Percentiles rank a stretch among this genome's conserved stretches.
Conservation (phyloP, 2,329 filamentous ascomycete species). For the Pseudocercospora vitis region DNA sequence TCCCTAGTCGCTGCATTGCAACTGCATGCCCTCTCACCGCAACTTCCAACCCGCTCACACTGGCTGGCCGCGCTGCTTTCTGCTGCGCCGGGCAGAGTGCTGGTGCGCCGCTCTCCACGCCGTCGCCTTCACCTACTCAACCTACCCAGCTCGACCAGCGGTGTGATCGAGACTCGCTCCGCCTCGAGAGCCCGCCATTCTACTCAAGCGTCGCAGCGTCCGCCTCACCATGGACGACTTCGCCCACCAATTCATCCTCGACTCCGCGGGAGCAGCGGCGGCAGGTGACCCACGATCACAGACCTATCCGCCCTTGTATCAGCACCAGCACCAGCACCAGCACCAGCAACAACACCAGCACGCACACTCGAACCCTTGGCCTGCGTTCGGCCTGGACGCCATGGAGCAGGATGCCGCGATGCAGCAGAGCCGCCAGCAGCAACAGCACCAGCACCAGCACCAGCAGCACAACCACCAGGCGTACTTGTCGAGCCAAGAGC, state of each 20-base stretch:
- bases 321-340: constrained; percentile 24
- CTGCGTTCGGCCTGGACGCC: constrained; percentile 25
- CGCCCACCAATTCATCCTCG: constrained; percentile 43
- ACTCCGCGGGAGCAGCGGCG: constrained; percentile 36
- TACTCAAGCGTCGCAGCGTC: neutral
- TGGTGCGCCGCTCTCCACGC: constrained; percentile 10
- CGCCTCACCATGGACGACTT: constrained; percentile 44
- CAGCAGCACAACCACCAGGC: constrained; percentile 21
- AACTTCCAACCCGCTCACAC: constrained; percentile 5
- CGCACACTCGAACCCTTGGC: constrained; percentile 17
- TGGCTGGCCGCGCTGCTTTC: constrained; percentile 10
- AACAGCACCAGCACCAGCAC: constrained; percentile 31
- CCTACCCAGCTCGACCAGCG: constrained; percentile 11
- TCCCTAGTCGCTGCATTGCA: constrained; percentile 3
- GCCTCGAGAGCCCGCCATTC: constrained; percentile 3
- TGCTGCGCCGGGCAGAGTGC: constrained; percentile 9
- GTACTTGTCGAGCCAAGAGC: constrained; percentile 29
- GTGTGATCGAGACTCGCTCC: constrained; percentile 52
- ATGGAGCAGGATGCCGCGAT: constrained; percentile 27
- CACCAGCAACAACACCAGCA: constrained; percentile 11
- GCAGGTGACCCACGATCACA: constrained; percentile 21
- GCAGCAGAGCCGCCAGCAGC: constrained; percentile 27
- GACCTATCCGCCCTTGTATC: constrained; percentile 31
- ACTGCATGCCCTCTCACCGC: constrained; percentile 15
- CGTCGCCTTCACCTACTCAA: neutral